phyloP scores from a whole-genome alignment of 441 rosid species.

The Raphanus hybrid region DNA sequence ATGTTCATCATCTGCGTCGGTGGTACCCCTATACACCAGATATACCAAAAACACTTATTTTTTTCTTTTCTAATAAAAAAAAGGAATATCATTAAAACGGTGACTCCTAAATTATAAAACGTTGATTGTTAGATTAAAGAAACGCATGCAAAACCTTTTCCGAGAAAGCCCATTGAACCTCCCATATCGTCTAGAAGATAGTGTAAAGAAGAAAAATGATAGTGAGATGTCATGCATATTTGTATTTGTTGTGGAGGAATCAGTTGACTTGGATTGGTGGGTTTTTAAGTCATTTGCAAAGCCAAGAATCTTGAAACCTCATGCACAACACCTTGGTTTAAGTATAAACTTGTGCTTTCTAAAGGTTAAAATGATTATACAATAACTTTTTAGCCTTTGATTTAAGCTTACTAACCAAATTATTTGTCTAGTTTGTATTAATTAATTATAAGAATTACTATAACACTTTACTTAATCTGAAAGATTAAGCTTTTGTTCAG shows the following conservation, averaged over 20 bases:
- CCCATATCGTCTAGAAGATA: conserved; percentile 51
- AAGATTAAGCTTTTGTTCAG: conserved; percentile 14
- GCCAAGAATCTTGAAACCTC: conserved; percentile 28
- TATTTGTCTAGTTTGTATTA: background rate
- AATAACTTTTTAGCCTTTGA: background rate
- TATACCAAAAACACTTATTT: background rate
- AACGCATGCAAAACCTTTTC: conserved; percentile 50
- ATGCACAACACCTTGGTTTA: conserved; percentile 26
- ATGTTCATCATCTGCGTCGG: conserved; percentile 62
- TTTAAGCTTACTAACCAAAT: background rate
- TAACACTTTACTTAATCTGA: background rate
- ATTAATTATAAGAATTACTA: background rate
- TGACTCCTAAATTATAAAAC: background rate
- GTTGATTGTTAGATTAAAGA: background rate
- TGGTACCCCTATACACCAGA: conserved; percentile 45
- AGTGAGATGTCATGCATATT: background rate
- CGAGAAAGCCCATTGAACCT: conserved; percentile 56
- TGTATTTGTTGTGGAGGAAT: conserved; percentile 29
- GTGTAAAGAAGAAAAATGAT: background rate
- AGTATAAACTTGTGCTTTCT: conserved; percentile 23
- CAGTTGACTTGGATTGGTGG: conserved; percentile 28
- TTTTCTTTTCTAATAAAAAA: background rate
- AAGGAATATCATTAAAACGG: background rate
- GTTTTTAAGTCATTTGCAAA: conserved; percentile 37
- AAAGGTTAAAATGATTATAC: background rate